Conservation (phyloP, 495 filamentous ascomycete genomes). For the Lentithecium fluviatile region DNA sequence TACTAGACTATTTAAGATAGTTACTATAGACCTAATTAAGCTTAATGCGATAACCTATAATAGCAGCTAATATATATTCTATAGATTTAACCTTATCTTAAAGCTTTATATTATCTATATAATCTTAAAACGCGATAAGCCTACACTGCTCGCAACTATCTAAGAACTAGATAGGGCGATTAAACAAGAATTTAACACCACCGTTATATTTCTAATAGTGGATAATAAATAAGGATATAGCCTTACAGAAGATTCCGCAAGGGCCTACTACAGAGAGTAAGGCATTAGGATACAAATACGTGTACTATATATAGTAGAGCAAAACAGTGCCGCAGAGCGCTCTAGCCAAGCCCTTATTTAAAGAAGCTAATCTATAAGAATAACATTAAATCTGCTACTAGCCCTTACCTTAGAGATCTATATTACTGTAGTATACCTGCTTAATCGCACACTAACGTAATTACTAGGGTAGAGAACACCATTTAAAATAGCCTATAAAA, state of each 20-base stretch:
- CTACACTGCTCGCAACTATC: too few relatives aligned
- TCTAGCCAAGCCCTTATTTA: too few relatives aligned
- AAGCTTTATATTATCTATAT: not conserved
- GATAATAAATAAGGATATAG: too few relatives aligned
- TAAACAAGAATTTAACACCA: too few relatives aligned
- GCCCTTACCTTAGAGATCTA: too few relatives aligned
- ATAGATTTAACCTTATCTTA: not conserved
- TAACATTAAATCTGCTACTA: too few relatives aligned
- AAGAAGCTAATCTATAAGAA: too few relatives aligned
- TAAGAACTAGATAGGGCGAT: too few relatives aligned
- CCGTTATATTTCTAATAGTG: too few relatives aligned
- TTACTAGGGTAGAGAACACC: constrained; percentile 24
- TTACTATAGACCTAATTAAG: not conserved
- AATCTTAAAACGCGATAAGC: not conserved
- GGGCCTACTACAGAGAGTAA: not conserved
- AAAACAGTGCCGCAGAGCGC: not conserved
- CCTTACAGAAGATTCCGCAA: too few relatives aligned
- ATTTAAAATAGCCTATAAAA: constrained; percentile 5
- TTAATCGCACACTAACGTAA: constrained; percentile 28
- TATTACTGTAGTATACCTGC: constrained; percentile 8
- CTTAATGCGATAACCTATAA: not conserved
- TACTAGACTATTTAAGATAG: too few relatives aligned
- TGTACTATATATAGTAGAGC: too few relatives aligned
- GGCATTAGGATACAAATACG: not conserved
- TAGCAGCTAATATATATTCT: not conserved